Base-by-base conservation (phyloP, 495 filamentous ascomycete species). In the Aspergillus panamensis region DNA sequence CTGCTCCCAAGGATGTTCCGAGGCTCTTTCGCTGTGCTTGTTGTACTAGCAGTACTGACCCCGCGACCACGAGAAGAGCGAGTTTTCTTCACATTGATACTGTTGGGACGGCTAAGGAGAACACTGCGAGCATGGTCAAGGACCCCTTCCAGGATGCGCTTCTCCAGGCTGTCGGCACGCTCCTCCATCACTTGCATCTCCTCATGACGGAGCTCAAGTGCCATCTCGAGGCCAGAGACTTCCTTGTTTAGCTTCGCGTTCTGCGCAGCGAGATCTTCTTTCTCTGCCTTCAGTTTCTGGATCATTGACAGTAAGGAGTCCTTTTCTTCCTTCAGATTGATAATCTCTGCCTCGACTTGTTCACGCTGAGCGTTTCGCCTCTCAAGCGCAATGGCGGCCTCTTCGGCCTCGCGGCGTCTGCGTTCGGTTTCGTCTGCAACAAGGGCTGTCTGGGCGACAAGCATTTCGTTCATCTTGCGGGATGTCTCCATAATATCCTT, bases 111-210 rank as follows among this genome's bases (percentile, higher is more conserved):
- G 14, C 84, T 82, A 56, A 95, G 84, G 42, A 97, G 82, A 16
- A 97, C 77, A 6, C 87, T 85, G 17, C 91, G 87, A 32, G 94
- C 96, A 65, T 97, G 92, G 65, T 98, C 92, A 59, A 98, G 91
- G 39, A 97, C 90, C 30, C 92, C 91, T 56, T 97, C 93, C 30
- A 98, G 75, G 57, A 98, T 96, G 9, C 93, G 84, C 44, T 92
- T 87, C 74, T 98, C 94, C 1, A 98, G 79, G 21, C 82, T 81
- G 61, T 96, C 90, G 9, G 92, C 92, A 48, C 91, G 85, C 8
- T 83, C 81, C 66, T 96, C 91, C 86, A 98, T 95, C 21, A 85
- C 79, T 40, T 90, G 82, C 54, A 97, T 85, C 69, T 98, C 94
- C 67, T 97, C 93, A 21, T 89, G 87, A 13, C 94, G 87, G 55